These are phyloP conservation scores for Fraxinus xanthoxyloides DNA, from an alignment of 305 asterid genomes.

Conservation along the genomic window DNA sequence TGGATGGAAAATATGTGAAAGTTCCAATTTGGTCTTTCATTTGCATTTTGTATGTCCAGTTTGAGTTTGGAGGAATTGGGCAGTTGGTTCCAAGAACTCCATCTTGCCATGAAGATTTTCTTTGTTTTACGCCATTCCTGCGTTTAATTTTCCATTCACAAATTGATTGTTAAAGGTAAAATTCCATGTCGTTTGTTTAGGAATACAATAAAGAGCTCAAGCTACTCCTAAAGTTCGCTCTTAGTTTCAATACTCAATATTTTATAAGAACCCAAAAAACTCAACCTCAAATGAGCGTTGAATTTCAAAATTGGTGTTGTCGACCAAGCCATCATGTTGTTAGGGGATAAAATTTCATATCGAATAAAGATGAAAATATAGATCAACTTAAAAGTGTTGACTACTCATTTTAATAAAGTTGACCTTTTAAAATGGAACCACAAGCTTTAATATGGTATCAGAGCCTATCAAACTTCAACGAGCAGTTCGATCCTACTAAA, in stretches of 20 bases:
- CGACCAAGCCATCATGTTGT: background rate
- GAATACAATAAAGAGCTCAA: background rate
- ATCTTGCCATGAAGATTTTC: constrained; percentile 75
- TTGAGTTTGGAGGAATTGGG: constrained; percentile 74
- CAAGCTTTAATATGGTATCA: too few relatives aligned
- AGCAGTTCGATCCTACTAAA: too few relatives aligned
- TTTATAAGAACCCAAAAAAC: background rate
- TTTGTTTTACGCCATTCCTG: constrained; percentile 79
- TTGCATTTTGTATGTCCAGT: constrained; percentile 82
- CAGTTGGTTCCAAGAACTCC: constrained; percentile 93
- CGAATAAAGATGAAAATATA: too few relatives aligned
- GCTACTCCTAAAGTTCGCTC: background rate
- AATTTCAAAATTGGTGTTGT: background rate
- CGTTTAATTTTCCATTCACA: background rate
- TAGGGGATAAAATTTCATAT: too few relatives aligned
- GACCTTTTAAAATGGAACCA: too few relatives aligned
- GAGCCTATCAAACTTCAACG: too few relatives aligned
- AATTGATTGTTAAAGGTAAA: background rate
- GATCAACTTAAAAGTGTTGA: too few relatives aligned
- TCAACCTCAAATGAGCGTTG: background rate
- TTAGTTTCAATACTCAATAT: background rate
- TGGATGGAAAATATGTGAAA: constrained; percentile 65
- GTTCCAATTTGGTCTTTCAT: constrained; percentile 85
- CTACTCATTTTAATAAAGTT: too few relatives aligned
- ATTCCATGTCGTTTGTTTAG: background rate